Evolutionary conservation across 1,284 basidiomycete genomes (phyloP).

Genomic region (Melampsora occidentalis): DNA sequence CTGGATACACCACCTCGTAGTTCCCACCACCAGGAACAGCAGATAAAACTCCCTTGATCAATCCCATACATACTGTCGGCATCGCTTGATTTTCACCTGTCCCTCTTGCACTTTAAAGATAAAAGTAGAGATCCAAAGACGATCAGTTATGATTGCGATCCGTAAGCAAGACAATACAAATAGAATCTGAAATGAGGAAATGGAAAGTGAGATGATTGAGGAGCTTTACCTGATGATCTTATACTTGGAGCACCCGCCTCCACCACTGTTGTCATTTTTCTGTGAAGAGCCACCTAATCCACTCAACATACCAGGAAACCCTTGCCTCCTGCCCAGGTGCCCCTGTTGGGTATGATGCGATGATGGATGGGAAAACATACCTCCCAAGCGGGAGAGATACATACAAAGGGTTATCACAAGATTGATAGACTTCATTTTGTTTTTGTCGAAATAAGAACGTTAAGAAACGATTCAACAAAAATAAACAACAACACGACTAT

Average conservation of each 20-base stretch:
- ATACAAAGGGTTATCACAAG: too few relatives aligned
- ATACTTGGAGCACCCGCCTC: neutral
- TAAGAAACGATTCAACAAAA: too few relatives aligned
- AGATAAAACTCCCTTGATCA: constrained; percentile 2
- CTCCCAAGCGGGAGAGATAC: too few relatives aligned
- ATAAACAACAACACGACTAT: too few relatives aligned
- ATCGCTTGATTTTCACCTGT: constrained; percentile 15
- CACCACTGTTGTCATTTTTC: constrained; percentile 4
- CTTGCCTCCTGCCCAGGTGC: neutral
- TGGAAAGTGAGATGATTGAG: neutral
- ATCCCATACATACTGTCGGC: neutral
- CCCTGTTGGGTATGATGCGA: too few relatives aligned
- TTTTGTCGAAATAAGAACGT: too few relatives aligned
- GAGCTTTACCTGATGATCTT: neutral
- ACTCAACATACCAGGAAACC: neutral
- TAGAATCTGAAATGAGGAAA: neutral
- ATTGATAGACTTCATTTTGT: too few relatives aligned
- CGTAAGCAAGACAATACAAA: neutral
- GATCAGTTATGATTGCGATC: too few relatives aligned
- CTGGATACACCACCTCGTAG: constrained; percentile 9
- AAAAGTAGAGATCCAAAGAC: neutral
- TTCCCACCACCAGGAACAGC: constrained; percentile 2
- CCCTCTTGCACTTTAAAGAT: constrained; percentile 1
- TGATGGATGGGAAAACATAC: too few relatives aligned
- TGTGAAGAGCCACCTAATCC: neutral